A percentile compares a stretch with the other conserved stretches of the same genome.
phyloP scores from a whole-genome alignment of 345 rosid genomes.

The Turritis glabra region DNA sequence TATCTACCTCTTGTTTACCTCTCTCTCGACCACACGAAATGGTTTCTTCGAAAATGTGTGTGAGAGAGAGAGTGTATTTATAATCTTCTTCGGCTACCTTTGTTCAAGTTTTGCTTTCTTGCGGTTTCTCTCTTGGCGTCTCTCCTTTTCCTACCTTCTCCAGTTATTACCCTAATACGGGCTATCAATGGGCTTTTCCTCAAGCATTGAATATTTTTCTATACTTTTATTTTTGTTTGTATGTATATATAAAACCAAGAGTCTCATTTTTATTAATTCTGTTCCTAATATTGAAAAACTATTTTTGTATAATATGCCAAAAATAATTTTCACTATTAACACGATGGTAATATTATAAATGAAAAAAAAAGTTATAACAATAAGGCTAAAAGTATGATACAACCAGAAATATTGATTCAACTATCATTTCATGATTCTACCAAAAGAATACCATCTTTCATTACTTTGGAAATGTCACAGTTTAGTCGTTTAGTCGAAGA shows the following conservation, averaged over 20 bases:
- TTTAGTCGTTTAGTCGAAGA: background rate
- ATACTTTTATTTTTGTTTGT: background rate
- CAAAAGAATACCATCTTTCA: background rate
- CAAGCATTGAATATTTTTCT: background rate
- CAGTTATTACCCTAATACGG: constrained; percentile 10
- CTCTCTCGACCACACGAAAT: no score
- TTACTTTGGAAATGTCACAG: background rate
- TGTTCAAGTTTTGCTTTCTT: constrained; percentile 11
- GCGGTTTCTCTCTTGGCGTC: background rate
- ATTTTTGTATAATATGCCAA: background rate
- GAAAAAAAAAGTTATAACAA: background rate
- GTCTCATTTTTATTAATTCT: background rate
- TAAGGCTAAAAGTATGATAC: background rate
- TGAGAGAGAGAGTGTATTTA: background rate
- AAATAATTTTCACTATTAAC: background rate
- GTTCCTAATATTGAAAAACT: background rate
- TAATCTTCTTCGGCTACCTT: background rate
- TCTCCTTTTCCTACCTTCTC: background rate
- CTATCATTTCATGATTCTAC: background rate
- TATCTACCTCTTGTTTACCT: no score
- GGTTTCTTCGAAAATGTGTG: no score
- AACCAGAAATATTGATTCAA: background rate
- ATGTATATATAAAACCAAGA: background rate
- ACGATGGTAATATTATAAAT: background rate
- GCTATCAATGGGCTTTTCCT: constrained; percentile 13